Conservation (phyloP, 2,329 filamentous ascomycete genomes). For the Zarea fungicola region DNA sequence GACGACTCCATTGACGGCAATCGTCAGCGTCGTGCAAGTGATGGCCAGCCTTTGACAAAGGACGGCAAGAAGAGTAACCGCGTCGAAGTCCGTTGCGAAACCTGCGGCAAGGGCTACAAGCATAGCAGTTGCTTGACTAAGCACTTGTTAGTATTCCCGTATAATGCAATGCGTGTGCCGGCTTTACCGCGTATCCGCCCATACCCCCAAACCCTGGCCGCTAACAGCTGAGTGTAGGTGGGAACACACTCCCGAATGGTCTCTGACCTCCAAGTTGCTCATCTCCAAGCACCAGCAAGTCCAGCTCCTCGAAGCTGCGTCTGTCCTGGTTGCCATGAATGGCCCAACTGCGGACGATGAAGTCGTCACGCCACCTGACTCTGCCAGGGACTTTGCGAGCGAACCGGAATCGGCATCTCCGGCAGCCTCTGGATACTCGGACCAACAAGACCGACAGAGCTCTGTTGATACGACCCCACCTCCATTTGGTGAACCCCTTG, state of each 20-base stretch:
- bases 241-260: conserved; percentile 99
- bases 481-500: conserved; percentile 64
- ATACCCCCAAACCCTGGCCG: too few relatives aligned
- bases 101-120: conserved; percentile 99
- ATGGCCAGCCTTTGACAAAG: conserved; percentile 77
- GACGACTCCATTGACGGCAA: conserved; percentile 43
- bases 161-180: conserved; percentile 26
- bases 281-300: conserved; percentile 99
- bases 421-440: conserved; percentile 73
- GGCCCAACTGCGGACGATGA: conserved; percentile 41
- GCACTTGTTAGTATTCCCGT: conserved; percentile 91
- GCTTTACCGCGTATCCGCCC: too few relatives aligned
- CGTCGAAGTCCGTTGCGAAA: conserved; percentile 89
- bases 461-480: conserved; percentile 92
- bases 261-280: conserved; percentile 90
- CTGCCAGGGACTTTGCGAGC: conserved; percentile 64
- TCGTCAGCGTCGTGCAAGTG: conserved; percentile 64
- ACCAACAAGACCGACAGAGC: conserved; percentile 70
- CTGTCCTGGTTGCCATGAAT: conserved; percentile 93
- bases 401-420: conserved; percentile 79
- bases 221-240: conserved; percentile 66
- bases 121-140: conserved; percentile 99
- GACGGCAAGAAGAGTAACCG: conserved; percentile 78
- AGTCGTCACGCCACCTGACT: conserved; percentile 58
- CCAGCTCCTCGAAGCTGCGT: conserved; percentile 91